A percentile compares a stretch with the other conserved stretches of the same genome.
phyloP scores from a whole-genome alignment of 192 early-diverging fungal species.

The Backusella parvicylindrica region DNA sequence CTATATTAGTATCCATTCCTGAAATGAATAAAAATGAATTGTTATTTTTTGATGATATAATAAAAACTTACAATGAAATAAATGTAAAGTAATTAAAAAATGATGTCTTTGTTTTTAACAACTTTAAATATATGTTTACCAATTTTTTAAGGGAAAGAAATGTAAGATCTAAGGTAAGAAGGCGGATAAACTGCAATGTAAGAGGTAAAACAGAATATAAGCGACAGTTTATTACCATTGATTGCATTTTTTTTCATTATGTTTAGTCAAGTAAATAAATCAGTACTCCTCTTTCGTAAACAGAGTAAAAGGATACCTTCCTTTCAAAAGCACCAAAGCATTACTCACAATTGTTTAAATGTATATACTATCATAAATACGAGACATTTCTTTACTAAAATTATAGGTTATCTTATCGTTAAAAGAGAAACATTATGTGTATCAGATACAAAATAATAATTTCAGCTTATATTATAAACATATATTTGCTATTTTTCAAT shows the following conservation, averaged over 20 bases:
- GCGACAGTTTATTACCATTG: neutral
- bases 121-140: neutral
- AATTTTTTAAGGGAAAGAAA: neutral
- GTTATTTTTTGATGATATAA: neutral
- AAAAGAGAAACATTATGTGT: neutral
- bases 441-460: neutral
- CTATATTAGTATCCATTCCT: constrained; percentile 1
- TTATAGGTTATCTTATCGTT: neutral
- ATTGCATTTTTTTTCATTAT: neutral
- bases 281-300: neutral
- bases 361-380: neutral
- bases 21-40: neutral
- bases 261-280: neutral
- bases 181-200: neutral
- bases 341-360: neutral
- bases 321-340: neutral
- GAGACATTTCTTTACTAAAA: neutral
- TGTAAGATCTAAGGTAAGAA: too few species aligned
- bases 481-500: too few species aligned
- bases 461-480: too few species aligned
- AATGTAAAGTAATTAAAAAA: neutral
- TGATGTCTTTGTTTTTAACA: neutral
- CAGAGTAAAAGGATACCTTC: neutral
- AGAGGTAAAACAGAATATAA: neutral
- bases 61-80: neutral